Evolutionary conservation across 176 grass and related monocot species (phyloP).

Genomic region (Tillandsia fasciculata): DNA sequence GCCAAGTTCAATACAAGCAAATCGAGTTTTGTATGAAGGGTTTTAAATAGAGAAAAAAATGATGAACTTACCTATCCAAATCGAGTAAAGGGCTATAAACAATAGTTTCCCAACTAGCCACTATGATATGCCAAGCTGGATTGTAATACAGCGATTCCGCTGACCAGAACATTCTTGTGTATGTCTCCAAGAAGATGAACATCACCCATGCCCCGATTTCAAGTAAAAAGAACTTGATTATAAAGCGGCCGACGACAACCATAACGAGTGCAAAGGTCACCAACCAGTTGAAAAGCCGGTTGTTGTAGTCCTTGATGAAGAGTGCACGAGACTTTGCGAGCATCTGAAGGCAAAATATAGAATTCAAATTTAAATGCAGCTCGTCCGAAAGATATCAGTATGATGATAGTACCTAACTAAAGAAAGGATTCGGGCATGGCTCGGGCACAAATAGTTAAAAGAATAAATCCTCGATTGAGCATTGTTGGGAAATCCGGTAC

Average conservation of each 20-base stretch:
- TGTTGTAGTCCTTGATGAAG: conserved; percentile 92
- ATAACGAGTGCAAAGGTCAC: conserved; percentile 69
- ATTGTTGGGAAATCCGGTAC: no score
- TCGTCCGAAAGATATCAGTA: neutral
- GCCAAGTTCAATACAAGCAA: neutral
- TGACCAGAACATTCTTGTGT: conserved; percentile 90
- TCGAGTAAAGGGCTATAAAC: conserved; percentile 89
- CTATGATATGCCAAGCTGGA: conserved; percentile 65
- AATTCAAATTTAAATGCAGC: conserved; percentile 14
- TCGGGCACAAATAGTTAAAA: neutral
- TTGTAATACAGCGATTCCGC: conserved; percentile 79
- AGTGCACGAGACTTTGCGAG: conserved; percentile 45
- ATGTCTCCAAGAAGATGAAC: conserved; percentile 81
- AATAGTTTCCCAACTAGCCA: conserved; percentile 71
- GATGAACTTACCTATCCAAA: conserved; percentile 49
- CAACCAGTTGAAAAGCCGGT: conserved; percentile 81
- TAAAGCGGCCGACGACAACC: conserved; percentile 66
- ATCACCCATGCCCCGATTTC: conserved; percentile 74
- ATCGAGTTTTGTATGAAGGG: no score
- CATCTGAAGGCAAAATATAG: conserved; percentile 46
- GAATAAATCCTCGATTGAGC: neutral
- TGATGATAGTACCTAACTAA: neutral
- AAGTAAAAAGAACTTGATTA: conserved; percentile 74
- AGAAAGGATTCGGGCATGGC: neutral
- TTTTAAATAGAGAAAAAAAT: neutral